Evolutionary conservation across 257 asterid species (phyloP), one percentile per base, ranked within the genome.

Genomic region (Nicotiana paniculata): DNA sequence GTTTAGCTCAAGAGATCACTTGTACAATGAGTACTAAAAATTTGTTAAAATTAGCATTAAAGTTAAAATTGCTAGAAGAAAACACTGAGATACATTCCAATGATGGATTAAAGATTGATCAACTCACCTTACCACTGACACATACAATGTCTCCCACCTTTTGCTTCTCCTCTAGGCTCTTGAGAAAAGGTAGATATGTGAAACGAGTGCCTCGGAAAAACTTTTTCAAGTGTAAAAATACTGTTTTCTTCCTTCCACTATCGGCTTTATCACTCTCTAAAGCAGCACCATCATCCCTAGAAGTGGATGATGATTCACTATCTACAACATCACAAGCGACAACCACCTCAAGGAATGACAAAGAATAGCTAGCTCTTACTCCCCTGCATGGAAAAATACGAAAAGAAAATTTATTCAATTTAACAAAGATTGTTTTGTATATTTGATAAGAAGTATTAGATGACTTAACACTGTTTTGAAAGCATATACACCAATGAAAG

Each of bases 121-220:
- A 82, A 77, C 91, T 82, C 82, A 94, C 99, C 98, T 96, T 96
- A 86, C 99, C 99, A 87, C 98, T 94, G 85, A 96, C 94, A 75
- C 99, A 94, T 59, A 96, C 96, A 64, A 88, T 72, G 87, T 96
- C 97, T 81, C 97, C 98, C 82, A 89, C 94, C 85, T 72, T 92
- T 86, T 96, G 89, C 91, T 94, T 96, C 83, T 84, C 98, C 88
- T 92, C 91, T 77, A 96, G 87, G 84, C 93, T 90, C 90, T 67
- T 91, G 82, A 96, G 99, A 87, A 96, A 94, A 82, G 97, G 95
- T 57, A 82, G 74, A 86, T 76, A 86, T 78, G 98, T 93, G 88
- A 94, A 96, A 78, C 99, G 99, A 58, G 93, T 82, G 59, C 99
- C 99, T 78, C 99, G 96, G 72, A 94, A 96, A 90, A 91, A 96